These are phyloP conservation scores for Apiospora arundinis DNA, from an alignment of 2,329 filamentous ascomycete genomes.

Conservation along the genomic window DNA sequence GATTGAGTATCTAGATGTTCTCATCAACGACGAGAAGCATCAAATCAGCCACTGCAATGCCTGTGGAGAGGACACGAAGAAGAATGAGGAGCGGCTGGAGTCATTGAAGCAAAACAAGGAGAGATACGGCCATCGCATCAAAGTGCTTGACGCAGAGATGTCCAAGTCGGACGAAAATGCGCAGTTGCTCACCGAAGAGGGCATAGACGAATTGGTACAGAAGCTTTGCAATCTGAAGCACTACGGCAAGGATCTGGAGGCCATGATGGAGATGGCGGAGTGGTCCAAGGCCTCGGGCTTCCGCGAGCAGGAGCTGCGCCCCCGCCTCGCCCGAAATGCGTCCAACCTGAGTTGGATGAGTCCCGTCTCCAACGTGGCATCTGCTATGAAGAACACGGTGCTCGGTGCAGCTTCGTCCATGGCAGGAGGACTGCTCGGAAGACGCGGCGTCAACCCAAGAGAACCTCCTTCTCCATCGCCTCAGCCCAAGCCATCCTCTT, in stretches of 20 bases:
- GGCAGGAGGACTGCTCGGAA: background rate
- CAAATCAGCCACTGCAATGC: background rate
- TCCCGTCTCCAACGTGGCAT: background rate
- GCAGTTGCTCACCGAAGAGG: background rate
- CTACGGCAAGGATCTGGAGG: background rate
- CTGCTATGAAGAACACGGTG: background rate
- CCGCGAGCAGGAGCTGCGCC: slow-evolving; percentile 11
- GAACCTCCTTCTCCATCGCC: no score
- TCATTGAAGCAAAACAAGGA: background rate
- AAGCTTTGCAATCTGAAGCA: slow-evolving; percentile 4
- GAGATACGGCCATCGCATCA: background rate
- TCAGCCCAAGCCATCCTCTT: no score
- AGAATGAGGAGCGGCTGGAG: background rate
- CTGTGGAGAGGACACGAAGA: background rate
- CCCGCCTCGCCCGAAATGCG: background rate
- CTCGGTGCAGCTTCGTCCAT: background rate
- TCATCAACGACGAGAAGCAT: slow-evolving; percentile 43
- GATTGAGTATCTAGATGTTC: slow-evolving; percentile 45
- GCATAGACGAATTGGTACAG: background rate
- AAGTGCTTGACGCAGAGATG: background rate
- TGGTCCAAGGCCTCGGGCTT: background rate
- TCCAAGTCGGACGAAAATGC: background rate
- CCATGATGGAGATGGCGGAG: background rate
- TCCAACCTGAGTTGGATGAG: background rate
- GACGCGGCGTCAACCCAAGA: background rate